Base-by-base conservation (phyloP, 2,329 filamentous ascomycete genomes). In the Mariannaea sp. region DNA sequence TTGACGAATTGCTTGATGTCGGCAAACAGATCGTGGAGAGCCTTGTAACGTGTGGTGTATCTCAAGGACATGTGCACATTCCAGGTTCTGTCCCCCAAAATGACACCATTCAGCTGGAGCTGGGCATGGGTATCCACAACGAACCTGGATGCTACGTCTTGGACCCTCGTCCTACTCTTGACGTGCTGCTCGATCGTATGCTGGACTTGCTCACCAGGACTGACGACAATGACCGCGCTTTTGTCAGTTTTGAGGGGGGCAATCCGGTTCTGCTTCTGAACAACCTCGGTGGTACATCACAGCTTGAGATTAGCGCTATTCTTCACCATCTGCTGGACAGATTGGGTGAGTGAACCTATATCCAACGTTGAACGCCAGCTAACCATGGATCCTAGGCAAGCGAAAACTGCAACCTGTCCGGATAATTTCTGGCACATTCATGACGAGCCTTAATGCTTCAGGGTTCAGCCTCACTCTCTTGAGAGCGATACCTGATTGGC, bases 361-460 rank as follows among this genome's bases (percentile, higher is more conserved):
- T n/a, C n/a, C n/a, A n/a, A n/a, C n/a, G n/a, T n/a, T n/a, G n/a
- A n/a, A n/a, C n/a, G n/a, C n/a, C n/a, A n/a, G n/a, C n/a, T n/a
- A n/a, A n/a, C n/a, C n/a, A n/a, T n/a, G n/a, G n/a, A 20, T 33
- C n/a, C 29, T 47, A 42, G 35, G 6, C 12, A 35, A 26, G 17
- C 47, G 49, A 42, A 53, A 53, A 13, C 47, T 53, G 22, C 39
- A 22, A 26, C 50, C 50, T 22, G 50, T 48, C 36, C 48, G 42
- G 36, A 43, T 48, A 26, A 48, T 48, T 38, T 53, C 36, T n/a
- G 49, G 49, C 29, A 53, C 49, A n/a, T 53, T 53, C 42, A 43
- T 42, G 32, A 53, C 49, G 16, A 47, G 36, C 20, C 49, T 53
- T 20, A 53, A 53, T 14, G 49, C 42, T 8, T 43, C 43, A 41